phyloP scores from a whole-genome alignment of 2,329 filamentous ascomycete species.

The Amylocarpus encephaloides region DNA sequence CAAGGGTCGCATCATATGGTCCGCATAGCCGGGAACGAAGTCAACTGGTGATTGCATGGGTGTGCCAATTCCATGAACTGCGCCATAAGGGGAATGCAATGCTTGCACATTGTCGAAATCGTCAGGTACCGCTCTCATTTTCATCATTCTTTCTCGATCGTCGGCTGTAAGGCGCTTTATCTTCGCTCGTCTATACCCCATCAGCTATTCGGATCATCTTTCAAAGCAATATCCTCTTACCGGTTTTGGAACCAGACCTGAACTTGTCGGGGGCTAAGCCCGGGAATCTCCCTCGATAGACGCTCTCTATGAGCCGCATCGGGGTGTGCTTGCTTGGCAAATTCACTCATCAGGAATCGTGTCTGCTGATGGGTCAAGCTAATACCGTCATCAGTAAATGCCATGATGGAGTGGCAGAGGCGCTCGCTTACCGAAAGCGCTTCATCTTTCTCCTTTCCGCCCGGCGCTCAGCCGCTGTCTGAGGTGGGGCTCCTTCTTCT shows the following conservation, averaged over 20 bases:
- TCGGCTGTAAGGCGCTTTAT: conserved; percentile 66
- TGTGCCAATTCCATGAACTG: conserved; percentile 34
- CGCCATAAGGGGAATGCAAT: conserved; percentile 60
- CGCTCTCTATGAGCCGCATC: conserved; percentile 86
- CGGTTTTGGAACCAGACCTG: conserved; percentile 99
- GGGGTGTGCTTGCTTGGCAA: conserved; percentile 87
- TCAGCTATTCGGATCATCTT: conserved; percentile 4
- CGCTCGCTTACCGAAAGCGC: conserved; percentile 60
- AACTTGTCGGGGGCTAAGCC: conserved; percentile 83
- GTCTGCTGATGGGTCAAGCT: conserved; percentile 95
- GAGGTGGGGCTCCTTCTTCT: conserved; percentile 39
- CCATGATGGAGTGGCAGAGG: background rate
- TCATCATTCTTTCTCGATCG: conserved; percentile 64
- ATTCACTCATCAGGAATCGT: conserved; percentile 96
- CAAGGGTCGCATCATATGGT: conserved; percentile 54
- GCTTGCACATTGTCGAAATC: conserved; percentile 66
- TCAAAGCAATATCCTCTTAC: conserved; percentile 44
- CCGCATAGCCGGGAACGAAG: conserved; percentile 42
- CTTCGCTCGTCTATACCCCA: conserved; percentile 53
- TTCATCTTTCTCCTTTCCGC: conserved; percentile 65
- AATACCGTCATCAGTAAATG: conserved; percentile 31
- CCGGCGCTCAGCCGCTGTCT: conserved; percentile 50
- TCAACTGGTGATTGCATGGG: conserved; percentile 31
- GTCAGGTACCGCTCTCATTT: conserved; percentile 64
- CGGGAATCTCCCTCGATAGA: conserved; percentile 83